Base-by-base conservation (phyloP, 192 early-diverging fungal genomes). In the Spizellomyces punctatus region DNA sequence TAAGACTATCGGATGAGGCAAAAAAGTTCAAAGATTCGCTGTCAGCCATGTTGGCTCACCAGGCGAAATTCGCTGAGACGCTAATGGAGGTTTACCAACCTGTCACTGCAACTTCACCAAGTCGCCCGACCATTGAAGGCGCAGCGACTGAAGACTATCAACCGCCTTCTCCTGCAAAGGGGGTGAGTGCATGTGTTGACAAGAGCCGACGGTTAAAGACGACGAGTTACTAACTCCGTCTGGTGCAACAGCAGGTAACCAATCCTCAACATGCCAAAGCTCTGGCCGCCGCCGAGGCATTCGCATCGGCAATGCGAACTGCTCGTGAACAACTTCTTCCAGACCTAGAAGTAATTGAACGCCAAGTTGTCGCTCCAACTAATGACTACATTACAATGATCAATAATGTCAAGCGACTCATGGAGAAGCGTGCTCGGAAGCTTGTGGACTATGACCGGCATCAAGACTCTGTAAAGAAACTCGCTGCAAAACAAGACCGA, bases 371-470 rank as follows among this genome's bases (percentile, higher is more conserved):
- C 5, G 80, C 81, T 7, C 96, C 96, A 1, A 65, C 90, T n/a
- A 70, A 76, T n/a, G 94, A 96, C 66, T 82, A 93, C 64, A 79
- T 93, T 57, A 76, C 77, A 6, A 78, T 97, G 66, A 81, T 94
- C 78, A 89, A 91, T 66, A 80, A 87, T 49, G 91, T 98, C 47
- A 87, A 89, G 76, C 91, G 89, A 73, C 85, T 92, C 10, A 93
- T 98, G 43, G 86, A 84, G 6, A 99, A 99, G 82, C 87, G 95
- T 22, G 85, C 89, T 44, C 95, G 95, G 80, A 99, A 99, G 81
- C 78, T 93, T 46, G 70, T 96, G 8, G 97, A 99, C 78, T 98
- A 92, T 76, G 97, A 99, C 72, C 86, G 97, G 42, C 89, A 90
- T 77, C 76, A 87, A 9, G 80, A 83, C 43, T 78, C 80, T 16